A percentile compares a stretch with the other conserved stretches of the same genome.
Evolutionary conservation across 176 grass and related monocot species (phyloP).

Genomic region (barley (Hordeum vulgare)): DNA sequence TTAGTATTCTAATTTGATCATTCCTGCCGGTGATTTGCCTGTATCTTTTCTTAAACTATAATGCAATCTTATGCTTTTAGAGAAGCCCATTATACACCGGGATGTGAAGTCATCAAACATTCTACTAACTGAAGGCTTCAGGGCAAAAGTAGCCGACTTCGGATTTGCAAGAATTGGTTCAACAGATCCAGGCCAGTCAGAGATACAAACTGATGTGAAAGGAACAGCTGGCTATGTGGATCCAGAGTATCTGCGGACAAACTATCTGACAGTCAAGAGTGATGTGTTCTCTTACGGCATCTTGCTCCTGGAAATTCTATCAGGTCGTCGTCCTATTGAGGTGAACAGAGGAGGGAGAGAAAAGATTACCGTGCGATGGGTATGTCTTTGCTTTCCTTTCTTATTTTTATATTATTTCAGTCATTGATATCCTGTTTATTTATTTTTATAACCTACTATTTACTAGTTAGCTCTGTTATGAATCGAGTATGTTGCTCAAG

Average conservation of each 20-base stretch:
- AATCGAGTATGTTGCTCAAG: background rate
- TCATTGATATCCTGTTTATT: background rate
- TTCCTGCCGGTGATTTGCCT: background rate
- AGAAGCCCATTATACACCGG: conserved; percentile 92
- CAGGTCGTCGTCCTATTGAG: conserved; percentile 77
- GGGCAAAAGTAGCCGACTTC: conserved; percentile 95
- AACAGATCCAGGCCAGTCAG: conserved; percentile 71
- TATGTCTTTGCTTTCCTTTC: conserved; percentile 31
- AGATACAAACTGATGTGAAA: conserved; percentile 71
- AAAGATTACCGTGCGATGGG: conserved; percentile 93
- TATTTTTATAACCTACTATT: background rate
- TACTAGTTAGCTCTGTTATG: background rate
- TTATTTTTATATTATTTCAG: background rate
- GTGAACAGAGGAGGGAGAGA: conserved; percentile 51
- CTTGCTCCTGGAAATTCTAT: conserved; percentile 88
- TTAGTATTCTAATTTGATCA: background rate
- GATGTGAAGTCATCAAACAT: conserved; percentile 97
- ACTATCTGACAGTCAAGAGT: conserved; percentile 69
- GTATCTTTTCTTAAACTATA: background rate
- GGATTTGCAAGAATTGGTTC: conserved; percentile 86
- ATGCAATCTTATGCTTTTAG: conserved; percentile 38
- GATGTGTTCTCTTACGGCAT: conserved; percentile 98
- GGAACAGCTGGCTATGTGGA: conserved; percentile 91
- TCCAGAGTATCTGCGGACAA: conserved; percentile 86
- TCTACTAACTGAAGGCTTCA: conserved; percentile 71